These are phyloP conservation scores for Fusarium sp. DNA, from an alignment of 2,329 filamentous ascomycete genomes.

Conservation along the genomic window DNA sequence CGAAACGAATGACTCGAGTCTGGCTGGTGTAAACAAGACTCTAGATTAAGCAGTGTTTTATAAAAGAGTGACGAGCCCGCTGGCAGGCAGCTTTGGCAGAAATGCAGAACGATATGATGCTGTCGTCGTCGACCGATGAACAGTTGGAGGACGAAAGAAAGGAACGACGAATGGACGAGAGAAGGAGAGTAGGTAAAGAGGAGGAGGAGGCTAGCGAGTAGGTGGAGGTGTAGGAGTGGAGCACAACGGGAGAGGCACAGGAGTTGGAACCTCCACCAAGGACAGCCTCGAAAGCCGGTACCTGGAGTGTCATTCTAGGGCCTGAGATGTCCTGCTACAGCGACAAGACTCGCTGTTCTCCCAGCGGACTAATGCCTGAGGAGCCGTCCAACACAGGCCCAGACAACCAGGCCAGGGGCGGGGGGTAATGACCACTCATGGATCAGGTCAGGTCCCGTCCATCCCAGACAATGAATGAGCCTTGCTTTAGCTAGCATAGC, in stretches of 20 bases:
- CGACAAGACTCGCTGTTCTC: constrained; percentile 11
- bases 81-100: constrained; percentile 58
- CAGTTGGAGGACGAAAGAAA: constrained; percentile 44
- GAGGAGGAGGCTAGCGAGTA: constrained; percentile 34
- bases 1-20: constrained; percentile 39
- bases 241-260: constrained; percentile 36
- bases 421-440: constrained; percentile 13
- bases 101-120: constrained; percentile 33
- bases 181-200: constrained; percentile 44
- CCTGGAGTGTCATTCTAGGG: constrained; percentile 1
- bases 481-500: constrained; percentile 18
- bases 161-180: constrained; percentile 47
- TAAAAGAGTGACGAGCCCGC: constrained; percentile 62
- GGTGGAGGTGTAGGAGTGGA: constrained; percentile 29
- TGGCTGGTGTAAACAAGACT: constrained; percentile 34
- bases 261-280: constrained; percentile 22
- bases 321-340: constrained; percentile 5
- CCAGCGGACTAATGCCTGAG: constrained; percentile 7
- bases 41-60: constrained; percentile 37
- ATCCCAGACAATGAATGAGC: constrained; percentile 31
- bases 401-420: background rate
- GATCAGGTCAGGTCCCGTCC: constrained; percentile 17
- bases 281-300: constrained; percentile 20
- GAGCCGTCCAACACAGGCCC: constrained; percentile 16
- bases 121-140: constrained; percentile 51